Evolutionary conservation across 1,284 basidiomycete species (phyloP).

Genomic region (Ceratobasidium papillatum): DNA sequence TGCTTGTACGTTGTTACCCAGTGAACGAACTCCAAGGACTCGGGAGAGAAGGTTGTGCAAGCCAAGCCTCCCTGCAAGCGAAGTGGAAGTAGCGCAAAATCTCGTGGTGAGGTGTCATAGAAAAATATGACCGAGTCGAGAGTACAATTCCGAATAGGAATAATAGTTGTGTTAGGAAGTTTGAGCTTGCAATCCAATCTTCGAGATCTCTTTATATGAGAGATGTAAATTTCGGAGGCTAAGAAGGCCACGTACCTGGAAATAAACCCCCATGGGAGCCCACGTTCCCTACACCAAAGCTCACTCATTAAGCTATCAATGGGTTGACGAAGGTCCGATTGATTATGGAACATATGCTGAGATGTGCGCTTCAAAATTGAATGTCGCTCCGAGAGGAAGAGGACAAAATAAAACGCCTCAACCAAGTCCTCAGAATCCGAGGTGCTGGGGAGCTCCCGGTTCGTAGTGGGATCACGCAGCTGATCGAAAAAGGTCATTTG

Average conservation of each 20-base stretch:
- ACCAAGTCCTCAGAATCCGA: not conserved
- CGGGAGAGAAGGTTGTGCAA: not conserved
- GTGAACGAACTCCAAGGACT: not conserved
- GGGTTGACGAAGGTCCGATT: not conserved
- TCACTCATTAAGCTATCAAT: not conserved
- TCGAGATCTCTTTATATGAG: not conserved
- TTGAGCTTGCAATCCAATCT: not conserved
- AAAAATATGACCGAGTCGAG: not conserved
- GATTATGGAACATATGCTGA: not conserved
- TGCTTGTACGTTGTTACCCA: not conserved
- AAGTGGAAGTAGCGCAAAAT: not conserved
- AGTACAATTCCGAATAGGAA: not conserved
- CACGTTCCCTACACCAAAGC: not conserved
- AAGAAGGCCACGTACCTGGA: not conserved
- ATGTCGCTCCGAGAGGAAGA: not conserved
- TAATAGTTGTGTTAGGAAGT: not conserved
- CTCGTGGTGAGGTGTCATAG: not conserved
- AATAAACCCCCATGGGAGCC: not conserved
- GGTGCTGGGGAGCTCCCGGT: not conserved
- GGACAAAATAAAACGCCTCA: not conserved
- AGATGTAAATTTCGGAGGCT: not conserved
- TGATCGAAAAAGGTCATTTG: not conserved
- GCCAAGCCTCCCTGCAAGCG: not conserved
- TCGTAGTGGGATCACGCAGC: too few species aligned
- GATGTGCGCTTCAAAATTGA: not conserved